Evolutionary conservation across 2,329 filamentous ascomycete species (phyloP).

Genomic region (Botrytis medusae): DNA sequence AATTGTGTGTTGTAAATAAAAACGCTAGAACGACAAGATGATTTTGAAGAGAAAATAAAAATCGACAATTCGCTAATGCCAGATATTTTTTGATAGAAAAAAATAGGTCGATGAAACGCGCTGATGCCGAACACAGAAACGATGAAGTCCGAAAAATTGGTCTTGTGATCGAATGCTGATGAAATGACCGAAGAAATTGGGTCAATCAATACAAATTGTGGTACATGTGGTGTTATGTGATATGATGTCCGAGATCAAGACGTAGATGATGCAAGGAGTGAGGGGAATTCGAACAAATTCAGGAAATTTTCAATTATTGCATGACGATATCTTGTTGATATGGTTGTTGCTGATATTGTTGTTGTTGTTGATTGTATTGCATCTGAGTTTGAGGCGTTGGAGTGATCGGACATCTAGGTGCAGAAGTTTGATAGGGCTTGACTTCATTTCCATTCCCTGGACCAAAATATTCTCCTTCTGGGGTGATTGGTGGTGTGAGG

Average conservation of each 20-base stretch:
- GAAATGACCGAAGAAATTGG: slow-evolving; percentile 15
- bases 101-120: slow-evolving; percentile 14
- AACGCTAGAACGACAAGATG: slow-evolving; percentile 22
- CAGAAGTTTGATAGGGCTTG: slow-evolving; percentile 33
- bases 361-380: slow-evolving; percentile 44
- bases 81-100: slow-evolving; percentile 20
- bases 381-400: slow-evolving; percentile 55
- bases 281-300: slow-evolving; percentile 6
- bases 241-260: slow-evolving; percentile 15
- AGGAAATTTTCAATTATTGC: slow-evolving; percentile 29
- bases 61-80: slow-evolving; percentile 24
- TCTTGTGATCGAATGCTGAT: slow-evolving; percentile 15
- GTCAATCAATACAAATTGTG: slow-evolving; percentile 25
- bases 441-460: slow-evolving; percentile 30
- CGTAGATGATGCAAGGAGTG: not conserved
- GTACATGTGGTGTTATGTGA: slow-evolving; percentile 18
- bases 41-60: slow-evolving; percentile 19
- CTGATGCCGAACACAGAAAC: slow-evolving; percentile 21
- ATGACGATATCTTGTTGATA: slow-evolving; percentile 46
- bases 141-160: not conserved
- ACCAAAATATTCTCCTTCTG: slow-evolving; percentile 61
- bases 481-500: slow-evolving; percentile 82
- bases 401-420: slow-evolving; percentile 58
- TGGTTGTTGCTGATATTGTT: slow-evolving; percentile 44
- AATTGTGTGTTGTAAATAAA: slow-evolving; percentile 18